These are phyloP conservation scores for Mycena polygramma DNA, from an alignment of 768 basidiomycete species.

Conservation along the genomic window DNA sequence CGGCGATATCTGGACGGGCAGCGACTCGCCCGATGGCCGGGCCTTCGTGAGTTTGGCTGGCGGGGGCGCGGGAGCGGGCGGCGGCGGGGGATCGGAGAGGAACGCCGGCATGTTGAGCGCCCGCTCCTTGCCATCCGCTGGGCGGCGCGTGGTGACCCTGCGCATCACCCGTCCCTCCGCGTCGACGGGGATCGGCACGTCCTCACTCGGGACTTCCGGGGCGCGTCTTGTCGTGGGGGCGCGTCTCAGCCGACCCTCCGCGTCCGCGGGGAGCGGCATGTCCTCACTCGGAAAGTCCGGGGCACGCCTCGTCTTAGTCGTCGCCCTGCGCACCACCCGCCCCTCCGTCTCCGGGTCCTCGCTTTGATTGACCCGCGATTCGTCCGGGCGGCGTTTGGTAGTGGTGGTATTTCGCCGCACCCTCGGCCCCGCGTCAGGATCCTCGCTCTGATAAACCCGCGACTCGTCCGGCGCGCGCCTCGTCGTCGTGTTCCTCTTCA, in stretches of 20 bases:
- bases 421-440: conserved; percentile 46
- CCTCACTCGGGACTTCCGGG: neutral
- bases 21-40: conserved; percentile 26
- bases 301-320: conserved; percentile 29
- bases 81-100: conserved; percentile 22
- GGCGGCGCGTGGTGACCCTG: conserved; percentile 49
- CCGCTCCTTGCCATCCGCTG: conserved; percentile 28
- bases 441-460: conserved; percentile 25
- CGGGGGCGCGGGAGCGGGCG: conserved; percentile 10
- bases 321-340: conserved; percentile 53
- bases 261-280: conserved; percentile 41
- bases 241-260: conserved; percentile 48
- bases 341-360: conserved; percentile 46
- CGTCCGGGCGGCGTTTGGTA: conserved; percentile 45
- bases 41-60: conserved; percentile 33
- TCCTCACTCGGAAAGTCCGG: conserved; percentile 29
- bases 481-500: conserved; percentile 1
- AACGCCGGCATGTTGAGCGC: conserved; percentile 26
- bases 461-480: neutral
- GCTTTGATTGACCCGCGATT: neutral
- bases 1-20: conserved; percentile 28
- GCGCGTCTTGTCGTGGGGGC: conserved; percentile 50
- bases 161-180: conserved; percentile 43
- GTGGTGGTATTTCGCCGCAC: conserved; percentile 55
- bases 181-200: neutral